phyloP scores from a whole-genome alignment of 441 rosid species.

The Eutrema salsugineum region DNA sequence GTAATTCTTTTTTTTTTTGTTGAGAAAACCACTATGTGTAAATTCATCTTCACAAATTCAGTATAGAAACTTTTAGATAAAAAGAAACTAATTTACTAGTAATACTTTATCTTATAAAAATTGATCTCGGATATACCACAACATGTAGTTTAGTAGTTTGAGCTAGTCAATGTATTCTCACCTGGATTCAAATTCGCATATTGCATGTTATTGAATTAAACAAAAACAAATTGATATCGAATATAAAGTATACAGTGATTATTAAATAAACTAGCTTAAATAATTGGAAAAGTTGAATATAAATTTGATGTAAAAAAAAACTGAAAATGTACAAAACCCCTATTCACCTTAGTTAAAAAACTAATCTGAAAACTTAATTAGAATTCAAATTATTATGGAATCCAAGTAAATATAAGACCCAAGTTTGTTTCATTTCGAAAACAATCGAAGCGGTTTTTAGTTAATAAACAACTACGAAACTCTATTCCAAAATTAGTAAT shows the following conservation, averaged over 20 bases:
- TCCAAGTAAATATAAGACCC: not conserved
- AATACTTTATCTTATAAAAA: not conserved
- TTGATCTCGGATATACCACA: not conserved
- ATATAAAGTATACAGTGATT: no score
- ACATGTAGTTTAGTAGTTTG: not conserved
- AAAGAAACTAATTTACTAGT: not conserved
- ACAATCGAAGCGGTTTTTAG: slow-evolving; percentile 14
- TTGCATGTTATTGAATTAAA: no score
- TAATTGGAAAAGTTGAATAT: not conserved
- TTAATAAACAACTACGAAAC: slow-evolving; percentile 21
- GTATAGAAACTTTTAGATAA: not conserved
- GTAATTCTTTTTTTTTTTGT: no score
- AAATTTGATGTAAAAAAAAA: no score
- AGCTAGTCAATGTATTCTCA: not conserved
- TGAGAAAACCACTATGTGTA: no score
- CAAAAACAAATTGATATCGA: no score
- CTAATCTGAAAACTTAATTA: not conserved
- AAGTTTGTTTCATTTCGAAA: slow-evolving; percentile 4
- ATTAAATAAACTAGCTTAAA: not conserved
- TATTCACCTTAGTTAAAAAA: not conserved
- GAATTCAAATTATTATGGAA: not conserved
- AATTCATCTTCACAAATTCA: not conserved
- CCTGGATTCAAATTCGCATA: not conserved
- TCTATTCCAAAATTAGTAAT: slow-evolving; percentile 24
- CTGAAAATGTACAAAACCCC: not conserved